phyloP scores from a whole-genome alignment of 768 basidiomycete genomes.

The Exidia glandulosa region DNA sequence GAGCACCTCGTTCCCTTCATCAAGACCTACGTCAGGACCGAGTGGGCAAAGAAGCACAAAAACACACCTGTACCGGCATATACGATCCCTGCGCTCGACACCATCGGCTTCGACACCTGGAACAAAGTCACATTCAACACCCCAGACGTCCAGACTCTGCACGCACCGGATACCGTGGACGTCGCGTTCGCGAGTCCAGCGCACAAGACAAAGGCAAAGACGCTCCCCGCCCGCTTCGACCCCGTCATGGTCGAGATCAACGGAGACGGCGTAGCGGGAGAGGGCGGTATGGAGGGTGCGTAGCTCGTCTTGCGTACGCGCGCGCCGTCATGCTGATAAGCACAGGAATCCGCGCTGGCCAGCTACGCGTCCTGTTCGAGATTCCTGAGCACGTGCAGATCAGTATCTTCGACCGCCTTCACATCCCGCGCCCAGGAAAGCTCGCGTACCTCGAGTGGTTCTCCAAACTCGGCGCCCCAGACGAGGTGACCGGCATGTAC shows the following conservation, averaged over 20 bases:
- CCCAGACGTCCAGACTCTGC: no score
- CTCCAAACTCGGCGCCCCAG: background rate
- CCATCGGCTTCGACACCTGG: no score
- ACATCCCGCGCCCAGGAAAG: conserved; percentile 5
- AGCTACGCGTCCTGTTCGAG: conserved; percentile 9
- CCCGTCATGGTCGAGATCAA: conserved; percentile 18
- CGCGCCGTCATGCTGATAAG: background rate
- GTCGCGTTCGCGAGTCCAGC: conserved; percentile 21
- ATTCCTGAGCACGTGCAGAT: background rate
- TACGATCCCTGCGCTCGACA: no score
- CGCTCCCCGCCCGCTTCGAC: conserved; percentile 24
- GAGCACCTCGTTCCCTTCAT: no score
- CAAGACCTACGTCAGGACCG: no score
- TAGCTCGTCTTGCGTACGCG: background rate
- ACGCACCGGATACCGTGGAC: no score
- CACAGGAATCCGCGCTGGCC: conserved; percentile 9
- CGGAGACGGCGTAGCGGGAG: conserved; percentile 1
- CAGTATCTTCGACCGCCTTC: conserved; percentile 1
- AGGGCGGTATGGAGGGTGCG: conserved; percentile 10
- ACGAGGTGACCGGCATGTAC: background rate
- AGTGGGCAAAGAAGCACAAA: no score
- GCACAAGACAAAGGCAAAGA: conserved; percentile 8
- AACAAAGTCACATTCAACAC: no score
- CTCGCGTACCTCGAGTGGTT: conserved; percentile 24
- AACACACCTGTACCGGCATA: no score